Evolutionary conservation across 2,329 filamentous ascomycete species (phyloP).

Genomic region (Neoascochyta sp.): DNA sequence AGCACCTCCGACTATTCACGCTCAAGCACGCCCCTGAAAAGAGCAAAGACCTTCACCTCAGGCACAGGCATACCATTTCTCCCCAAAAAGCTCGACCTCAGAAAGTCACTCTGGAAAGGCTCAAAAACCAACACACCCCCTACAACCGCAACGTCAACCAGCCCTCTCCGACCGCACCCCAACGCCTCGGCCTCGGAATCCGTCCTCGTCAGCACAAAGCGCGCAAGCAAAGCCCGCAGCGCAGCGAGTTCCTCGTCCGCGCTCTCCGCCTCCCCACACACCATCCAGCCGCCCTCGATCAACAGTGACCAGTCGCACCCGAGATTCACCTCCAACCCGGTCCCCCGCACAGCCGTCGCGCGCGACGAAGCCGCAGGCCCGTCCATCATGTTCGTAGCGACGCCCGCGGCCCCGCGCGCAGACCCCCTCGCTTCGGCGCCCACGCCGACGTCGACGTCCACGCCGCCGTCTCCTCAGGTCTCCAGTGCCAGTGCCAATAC

Average conservation of each 20-base stretch:
- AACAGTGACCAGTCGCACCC: conserved; percentile 53
- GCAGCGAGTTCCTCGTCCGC: conserved; percentile 17
- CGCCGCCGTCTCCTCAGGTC: conserved; percentile 5
- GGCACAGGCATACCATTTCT: conserved; percentile 22
- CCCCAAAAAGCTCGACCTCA: conserved; percentile 24
- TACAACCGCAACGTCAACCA: conserved; percentile 19
- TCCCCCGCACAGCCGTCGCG: conserved; percentile 66
- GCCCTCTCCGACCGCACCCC: conserved; percentile 24
- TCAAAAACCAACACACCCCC: conserved; percentile 13
- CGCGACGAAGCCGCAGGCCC: conserved; percentile 61
- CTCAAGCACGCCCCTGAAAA: conserved; percentile 5
- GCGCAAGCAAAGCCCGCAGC: conserved; percentile 9
- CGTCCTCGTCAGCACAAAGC: conserved; percentile 12
- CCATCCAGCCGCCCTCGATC: conserved; percentile 48
- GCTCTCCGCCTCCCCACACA: conserved; percentile 17
- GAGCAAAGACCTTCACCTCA: conserved; percentile 21
- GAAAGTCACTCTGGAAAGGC: conserved; percentile 26
- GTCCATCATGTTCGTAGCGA: conserved; percentile 70
- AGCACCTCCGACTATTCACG: conserved; percentile 14
- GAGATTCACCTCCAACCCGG: conserved; percentile 68
- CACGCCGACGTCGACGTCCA: conserved; percentile 1
- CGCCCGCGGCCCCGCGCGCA: conserved; percentile 15
- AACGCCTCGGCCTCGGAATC: conserved; percentile 27
- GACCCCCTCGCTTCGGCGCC: conserved; percentile 20
- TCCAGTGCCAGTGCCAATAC: background rate